Percentiles rank a stretch among this genome's conserved stretches.
These are phyloP conservation scores for Mycena sp. DNA, from an alignment of 1,284 basidiomycete genomes.

Conservation along the genomic window DNA sequence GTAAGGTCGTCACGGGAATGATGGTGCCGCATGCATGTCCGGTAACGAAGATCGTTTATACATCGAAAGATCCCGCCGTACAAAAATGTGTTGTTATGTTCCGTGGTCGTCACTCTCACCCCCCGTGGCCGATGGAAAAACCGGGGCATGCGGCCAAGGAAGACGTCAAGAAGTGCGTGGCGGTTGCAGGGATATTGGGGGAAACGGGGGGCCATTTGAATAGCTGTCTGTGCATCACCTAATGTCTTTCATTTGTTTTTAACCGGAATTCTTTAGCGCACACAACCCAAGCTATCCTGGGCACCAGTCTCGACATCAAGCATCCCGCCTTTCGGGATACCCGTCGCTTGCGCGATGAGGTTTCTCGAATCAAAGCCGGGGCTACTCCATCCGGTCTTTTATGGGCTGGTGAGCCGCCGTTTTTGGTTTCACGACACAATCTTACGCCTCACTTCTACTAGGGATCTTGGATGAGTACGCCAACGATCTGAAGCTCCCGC, in stretches of 20 bases:
- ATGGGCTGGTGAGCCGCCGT: no score
- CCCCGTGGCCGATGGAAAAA: constrained; percentile 11
- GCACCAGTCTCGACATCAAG: neutral
- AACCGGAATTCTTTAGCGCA: neutral
- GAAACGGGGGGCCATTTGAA: neutral
- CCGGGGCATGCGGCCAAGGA: neutral
- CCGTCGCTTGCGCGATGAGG: neutral
- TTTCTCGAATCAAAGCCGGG: neutral
- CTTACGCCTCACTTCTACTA: no score
- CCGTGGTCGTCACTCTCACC: no score
- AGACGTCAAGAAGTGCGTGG: neutral
- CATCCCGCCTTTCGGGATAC: no score
- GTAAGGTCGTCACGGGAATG: neutral
- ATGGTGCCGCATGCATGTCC: neutral
- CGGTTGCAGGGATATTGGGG: neutral
- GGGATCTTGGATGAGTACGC: neutral
- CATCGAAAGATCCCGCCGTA: neutral
- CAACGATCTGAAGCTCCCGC: neutral
- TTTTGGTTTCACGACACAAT: neutral
- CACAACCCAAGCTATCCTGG: neutral
- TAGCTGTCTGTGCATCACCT: neutral
- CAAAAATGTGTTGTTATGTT: constrained; percentile 4
- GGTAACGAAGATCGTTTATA: constrained; percentile 3
- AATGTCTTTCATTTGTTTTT: no score
- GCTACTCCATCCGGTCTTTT: neutral